These are phyloP conservation scores for Botrytis elliptica DNA, from an alignment of 2,329 filamentous ascomycete species.

Conservation along the genomic window DNA sequence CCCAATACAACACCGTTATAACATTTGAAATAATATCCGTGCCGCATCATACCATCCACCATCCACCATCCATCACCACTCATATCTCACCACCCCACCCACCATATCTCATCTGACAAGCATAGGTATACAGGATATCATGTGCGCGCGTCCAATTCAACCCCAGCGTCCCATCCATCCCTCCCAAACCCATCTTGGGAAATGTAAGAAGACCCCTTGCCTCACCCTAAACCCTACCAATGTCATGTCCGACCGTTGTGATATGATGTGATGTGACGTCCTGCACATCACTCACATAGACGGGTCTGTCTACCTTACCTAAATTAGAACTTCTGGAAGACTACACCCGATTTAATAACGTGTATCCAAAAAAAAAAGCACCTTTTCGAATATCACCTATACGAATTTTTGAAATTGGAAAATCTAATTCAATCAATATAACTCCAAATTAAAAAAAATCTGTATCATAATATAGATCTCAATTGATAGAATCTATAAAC, in stretches of 20 bases:
- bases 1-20: background rate
- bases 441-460: no score
- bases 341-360: no score
- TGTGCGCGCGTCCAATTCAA: background rate
- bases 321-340: background rate
- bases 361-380: no score
- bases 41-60: background rate
- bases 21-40: background rate
- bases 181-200: background rate
- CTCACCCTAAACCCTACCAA: conserved; percentile 13
- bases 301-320: background rate
- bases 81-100: background rate
- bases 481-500: no score
- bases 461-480: no score
- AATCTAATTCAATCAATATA: no score
- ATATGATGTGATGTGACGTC: background rate
- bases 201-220: background rate
- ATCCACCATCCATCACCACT: no score
- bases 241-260: conserved; percentile 10
- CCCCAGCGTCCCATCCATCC: background rate
- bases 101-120: background rate
- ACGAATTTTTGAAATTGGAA: no score
- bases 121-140: background rate
- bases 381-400: no score
- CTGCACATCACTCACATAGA: conserved; percentile 4